phyloP scores from a whole-genome alignment of 345 rosid species.

The Eucalyptus albens region DNA sequence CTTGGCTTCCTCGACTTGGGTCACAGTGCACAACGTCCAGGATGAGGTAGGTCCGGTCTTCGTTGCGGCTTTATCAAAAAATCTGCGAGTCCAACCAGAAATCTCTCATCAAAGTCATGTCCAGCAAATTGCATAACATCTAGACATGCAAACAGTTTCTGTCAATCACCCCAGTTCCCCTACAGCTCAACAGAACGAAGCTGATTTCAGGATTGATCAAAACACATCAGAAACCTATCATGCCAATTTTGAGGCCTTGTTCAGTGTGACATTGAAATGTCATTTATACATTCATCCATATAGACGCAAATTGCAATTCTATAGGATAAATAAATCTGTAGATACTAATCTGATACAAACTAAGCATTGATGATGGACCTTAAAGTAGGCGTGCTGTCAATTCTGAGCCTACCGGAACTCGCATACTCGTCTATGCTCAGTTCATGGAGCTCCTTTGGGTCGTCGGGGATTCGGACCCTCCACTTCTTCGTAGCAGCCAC shows the following conservation, averaged over 20 bases:
- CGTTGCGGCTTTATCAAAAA: constrained; percentile 49
- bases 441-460: constrained; percentile 38
- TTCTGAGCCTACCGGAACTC: constrained; percentile 9
- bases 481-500: constrained; percentile 39
- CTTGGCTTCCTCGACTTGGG: constrained; percentile 63
- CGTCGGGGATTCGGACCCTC: constrained; percentile 14
- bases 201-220: background rate
- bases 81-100: constrained; percentile 6
- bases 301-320: background rate
- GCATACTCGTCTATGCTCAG: constrained; percentile 18
- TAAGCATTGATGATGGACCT: constrained; percentile 8
- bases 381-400: constrained; percentile 27
- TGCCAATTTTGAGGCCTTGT: background rate
- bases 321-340: background rate
- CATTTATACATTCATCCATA: background rate
- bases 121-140: background rate
- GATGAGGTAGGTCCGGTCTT: constrained; percentile 17
- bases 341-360: background rate
- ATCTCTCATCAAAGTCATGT: background rate
- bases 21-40: constrained; percentile 48
- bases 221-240: background rate
- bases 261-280: background rate
- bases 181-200: background rate
- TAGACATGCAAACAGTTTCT: background rate
- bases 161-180: background rate